Percentiles rank a stretch among this genome's conserved stretches.
Evolutionary conservation across 2,329 filamentous ascomycete genomes (phyloP).

Genomic region (Ascochyta rabiei): DNA sequence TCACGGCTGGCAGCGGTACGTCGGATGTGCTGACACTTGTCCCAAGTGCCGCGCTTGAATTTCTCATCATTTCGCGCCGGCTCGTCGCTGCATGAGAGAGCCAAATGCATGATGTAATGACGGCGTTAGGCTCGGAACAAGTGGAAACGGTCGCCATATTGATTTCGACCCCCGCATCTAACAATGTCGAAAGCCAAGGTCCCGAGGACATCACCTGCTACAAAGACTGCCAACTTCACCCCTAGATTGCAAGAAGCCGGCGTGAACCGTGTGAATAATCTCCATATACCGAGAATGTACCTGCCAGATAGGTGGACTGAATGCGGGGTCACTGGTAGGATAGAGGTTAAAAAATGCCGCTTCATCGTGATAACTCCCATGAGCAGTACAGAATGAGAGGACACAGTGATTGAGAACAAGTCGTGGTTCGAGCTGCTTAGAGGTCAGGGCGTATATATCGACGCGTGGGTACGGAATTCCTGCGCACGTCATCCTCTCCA

Average conservation of each 20-base stretch:
- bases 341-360: conserved; percentile 1
- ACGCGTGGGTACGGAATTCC: too few species aligned
- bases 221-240: too few species aligned
- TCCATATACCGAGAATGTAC: neutral
- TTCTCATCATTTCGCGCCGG: conserved; percentile 2
- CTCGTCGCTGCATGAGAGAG: neutral
- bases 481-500: too few species aligned
- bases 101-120: conserved; percentile 15
- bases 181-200: neutral
- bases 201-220: neutral
- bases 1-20: conserved; percentile 34
- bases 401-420: neutral
- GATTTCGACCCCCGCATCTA: conserved; percentile 1
- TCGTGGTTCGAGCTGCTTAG: too few species aligned
- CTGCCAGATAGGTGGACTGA: neutral
- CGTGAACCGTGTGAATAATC: neutral
- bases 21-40: conserved; percentile 24
- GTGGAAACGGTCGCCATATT: conserved; percentile 8
- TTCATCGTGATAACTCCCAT: neutral
- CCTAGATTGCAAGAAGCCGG: neutral
- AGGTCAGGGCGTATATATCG: too few species aligned
- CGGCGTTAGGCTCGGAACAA: conserved; percentile 11
- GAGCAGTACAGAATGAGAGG: neutral
- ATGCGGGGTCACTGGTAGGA: conserved; percentile 1
- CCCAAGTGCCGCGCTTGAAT: conserved; percentile 1